Evolutionary conservation across 2,329 filamentous ascomycete genomes (phyloP).

Genomic region (Chrysosporium keratinophilum): DNA sequence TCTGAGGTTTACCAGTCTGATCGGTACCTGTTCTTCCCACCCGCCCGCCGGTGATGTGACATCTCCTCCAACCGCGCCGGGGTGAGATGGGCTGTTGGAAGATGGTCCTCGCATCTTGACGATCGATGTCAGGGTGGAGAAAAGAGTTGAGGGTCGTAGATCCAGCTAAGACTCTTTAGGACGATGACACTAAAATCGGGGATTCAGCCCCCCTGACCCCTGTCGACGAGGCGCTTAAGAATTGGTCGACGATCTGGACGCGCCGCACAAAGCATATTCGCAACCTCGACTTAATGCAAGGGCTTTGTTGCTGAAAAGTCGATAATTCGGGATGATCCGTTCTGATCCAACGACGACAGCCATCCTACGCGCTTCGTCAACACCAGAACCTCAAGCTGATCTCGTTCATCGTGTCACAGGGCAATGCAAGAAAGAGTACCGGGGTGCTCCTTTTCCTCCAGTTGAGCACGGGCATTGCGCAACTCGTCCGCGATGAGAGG

Average conservation of each 20-base stretch:
- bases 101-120: not conserved
- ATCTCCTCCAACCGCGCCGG: too few species aligned
- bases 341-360: not conserved
- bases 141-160: conserved; percentile 5
- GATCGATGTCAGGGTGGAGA: conserved; percentile 6
- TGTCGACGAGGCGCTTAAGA: conserved; percentile 11
- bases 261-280: conserved; percentile 12
- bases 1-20: too few species aligned
- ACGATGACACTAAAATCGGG: conserved; percentile 5
- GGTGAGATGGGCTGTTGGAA: not conserved
- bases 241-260: conserved; percentile 11
- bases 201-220: not conserved
- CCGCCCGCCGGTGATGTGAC: too few species aligned
- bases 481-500: not conserved
- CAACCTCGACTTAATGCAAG: conserved; percentile 6
- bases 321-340: conserved; percentile 3
- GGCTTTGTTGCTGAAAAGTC: conserved; percentile 10
- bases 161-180: conserved; percentile 8
- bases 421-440: conserved; percentile 1
- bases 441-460: not conserved
- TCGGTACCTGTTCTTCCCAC: too few species aligned
- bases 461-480: not conserved
- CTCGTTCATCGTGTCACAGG: conserved; percentile 6
- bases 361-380: not conserved
- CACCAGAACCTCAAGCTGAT: conserved; percentile 3